A percentile compares a stretch with the other conserved stretches of the same genome.
Conservation (phyloP, 2,329 filamentous ascomycete species). For the Fusarium sp. region DNA sequence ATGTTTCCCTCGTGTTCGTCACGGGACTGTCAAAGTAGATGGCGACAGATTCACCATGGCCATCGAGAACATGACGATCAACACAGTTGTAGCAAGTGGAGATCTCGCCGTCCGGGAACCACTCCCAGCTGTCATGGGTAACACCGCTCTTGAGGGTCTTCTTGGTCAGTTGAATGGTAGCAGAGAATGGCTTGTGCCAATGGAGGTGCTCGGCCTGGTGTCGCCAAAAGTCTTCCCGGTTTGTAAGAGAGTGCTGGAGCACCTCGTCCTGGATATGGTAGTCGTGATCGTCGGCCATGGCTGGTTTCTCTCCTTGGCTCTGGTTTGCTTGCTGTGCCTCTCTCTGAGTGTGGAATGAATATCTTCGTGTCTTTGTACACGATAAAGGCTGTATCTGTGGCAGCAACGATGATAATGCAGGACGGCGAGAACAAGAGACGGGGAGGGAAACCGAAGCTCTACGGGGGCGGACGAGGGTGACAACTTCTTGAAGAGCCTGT, state of each 20-base stretch:
- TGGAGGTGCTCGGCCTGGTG: constrained; percentile 79
- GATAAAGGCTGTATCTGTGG: not conserved
- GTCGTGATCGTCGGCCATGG: constrained; percentile 35
- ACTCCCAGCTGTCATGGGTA: constrained; percentile 84
- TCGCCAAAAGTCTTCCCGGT: constrained; percentile 81
- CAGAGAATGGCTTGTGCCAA: constrained; percentile 83
- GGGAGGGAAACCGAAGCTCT: constrained; percentile 15
- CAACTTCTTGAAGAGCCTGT: constrained; percentile 21
- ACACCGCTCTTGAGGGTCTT: constrained; percentile 73
- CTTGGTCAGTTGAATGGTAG: constrained; percentile 68
- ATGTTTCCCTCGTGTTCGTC: constrained; percentile 75
- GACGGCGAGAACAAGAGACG: constrained; percentile 1
- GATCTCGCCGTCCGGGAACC: constrained; percentile 91
- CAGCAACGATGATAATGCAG: constrained; percentile 1
- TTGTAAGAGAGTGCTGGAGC: constrained; percentile 69
- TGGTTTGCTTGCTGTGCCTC: constrained; percentile 5
- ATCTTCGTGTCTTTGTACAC: not conserved
- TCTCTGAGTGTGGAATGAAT: constrained; percentile 5
- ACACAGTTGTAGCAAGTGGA: constrained; percentile 94
- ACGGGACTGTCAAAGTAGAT: constrained; percentile 93
- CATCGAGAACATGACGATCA: constrained; percentile 85
- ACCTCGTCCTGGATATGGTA: constrained; percentile 62
- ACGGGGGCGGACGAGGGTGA: constrained; percentile 14
- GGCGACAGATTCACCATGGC: constrained; percentile 79
- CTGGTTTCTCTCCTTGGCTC: not conserved